Base-by-base conservation (phyloP, 1,284 basidiomycete species). In the Ganoderma sp. region DNA sequence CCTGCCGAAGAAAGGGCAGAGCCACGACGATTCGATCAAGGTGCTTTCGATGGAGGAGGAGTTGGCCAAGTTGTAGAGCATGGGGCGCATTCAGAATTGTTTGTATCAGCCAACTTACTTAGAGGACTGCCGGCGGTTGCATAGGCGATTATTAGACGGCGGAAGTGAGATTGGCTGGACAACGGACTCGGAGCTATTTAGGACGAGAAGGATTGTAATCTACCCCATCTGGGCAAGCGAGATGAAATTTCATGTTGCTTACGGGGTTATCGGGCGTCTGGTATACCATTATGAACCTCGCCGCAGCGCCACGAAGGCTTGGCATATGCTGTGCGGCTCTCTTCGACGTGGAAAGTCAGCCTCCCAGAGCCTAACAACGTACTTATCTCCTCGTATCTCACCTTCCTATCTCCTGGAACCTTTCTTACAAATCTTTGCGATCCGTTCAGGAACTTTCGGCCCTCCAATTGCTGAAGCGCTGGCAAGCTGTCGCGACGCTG, bases 41-140 rank as follows among this genome's bases (percentile, higher is more conserved):
- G 56, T 58, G 34, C 34, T 58, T n/a, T n/a, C n/a, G 34, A 58
- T 58, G 56, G 56, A 58, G 56, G 54, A 56, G 32, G 56, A 58
- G 34, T 37, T 58, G 37, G 56, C 56, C 8, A 58, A 58, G 56
- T 58, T 56, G 37, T 39, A 39, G 37, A 39, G 37, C 32, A 2
- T 32, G 5, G 2, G 4, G 32, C 32, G 32, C 32, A 3, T 32
- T 32, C 32, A 3, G 2, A 32, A n/a, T 22, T 22, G 43, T 1
- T 10, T 39, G n/a, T n/a, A n/a, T n/a, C n/a, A n/a, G n/a, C n/a
- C 37, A 3, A 10, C 45, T n/a, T 22, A 22, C 32, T 32, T 32
- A 22, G 45, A 10, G 45, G 45, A 3, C 32, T 3, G 32, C 32
- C 32, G 32, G n/a, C 19, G 19, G 45, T 48, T 48, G 45, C n/a